phyloP scores from a whole-genome alignment of 768 basidiomycete species.

The Tylopilus sp. region DNA sequence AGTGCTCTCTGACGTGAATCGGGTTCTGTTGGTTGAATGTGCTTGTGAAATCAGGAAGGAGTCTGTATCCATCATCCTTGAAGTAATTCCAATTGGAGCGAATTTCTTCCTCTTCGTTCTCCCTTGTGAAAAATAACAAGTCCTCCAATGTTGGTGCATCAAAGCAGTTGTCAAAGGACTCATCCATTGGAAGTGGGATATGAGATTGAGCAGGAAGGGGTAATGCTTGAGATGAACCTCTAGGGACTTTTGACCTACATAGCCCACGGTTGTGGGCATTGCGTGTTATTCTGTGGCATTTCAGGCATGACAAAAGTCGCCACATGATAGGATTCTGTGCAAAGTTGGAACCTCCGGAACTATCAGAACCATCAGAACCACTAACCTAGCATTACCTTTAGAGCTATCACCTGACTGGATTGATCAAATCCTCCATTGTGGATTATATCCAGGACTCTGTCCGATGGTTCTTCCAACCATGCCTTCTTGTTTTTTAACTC shows the following conservation, averaged over 20 bases:
- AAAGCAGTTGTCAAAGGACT: not conserved
- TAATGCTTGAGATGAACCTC: not conserved
- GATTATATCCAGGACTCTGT: not conserved
- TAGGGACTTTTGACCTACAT: not conserved
- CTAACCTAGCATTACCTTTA: not conserved
- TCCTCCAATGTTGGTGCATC: constrained; percentile 3
- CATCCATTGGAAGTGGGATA: not conserved
- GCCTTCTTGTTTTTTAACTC: not conserved
- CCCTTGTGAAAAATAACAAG: not conserved
- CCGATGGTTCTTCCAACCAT: constrained; percentile 5
- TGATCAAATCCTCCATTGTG: not conserved
- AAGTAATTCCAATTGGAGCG: constrained; percentile 5
- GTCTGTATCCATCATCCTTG: constrained; percentile 5
- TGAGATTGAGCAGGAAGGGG: not conserved
- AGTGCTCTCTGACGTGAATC: not conserved
- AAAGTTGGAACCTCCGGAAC: not conserved
- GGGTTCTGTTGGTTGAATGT: constrained; percentile 4
- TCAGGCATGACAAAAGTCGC: not conserved
- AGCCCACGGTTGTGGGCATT: not conserved
- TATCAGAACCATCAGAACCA: not conserved
- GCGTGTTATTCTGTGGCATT: not conserved
- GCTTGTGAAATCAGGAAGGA: not conserved
- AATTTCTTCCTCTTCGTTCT: not conserved
- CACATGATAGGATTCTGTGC: not conserved
- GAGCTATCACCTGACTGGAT: not conserved